Percentiles rank a stretch among this genome's conserved stretches.
Evolutionary conservation across 257 asterid genomes (phyloP).

Genomic region (Vinca minor): DNA sequence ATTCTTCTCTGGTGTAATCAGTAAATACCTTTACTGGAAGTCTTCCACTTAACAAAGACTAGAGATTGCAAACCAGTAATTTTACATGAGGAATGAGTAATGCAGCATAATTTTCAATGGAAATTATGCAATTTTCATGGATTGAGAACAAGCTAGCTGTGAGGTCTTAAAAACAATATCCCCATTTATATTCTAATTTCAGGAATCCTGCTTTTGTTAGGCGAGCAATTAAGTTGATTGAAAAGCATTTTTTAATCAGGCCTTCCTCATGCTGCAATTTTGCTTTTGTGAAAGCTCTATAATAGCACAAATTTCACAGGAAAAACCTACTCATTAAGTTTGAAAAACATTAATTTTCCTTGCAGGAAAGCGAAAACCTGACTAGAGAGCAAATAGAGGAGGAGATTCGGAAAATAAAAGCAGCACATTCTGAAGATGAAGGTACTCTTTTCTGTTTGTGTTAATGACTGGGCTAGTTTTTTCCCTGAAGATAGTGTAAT

Average conservation of each 20-base stretch:
- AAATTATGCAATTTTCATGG: neutral
- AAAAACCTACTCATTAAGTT: neutral
- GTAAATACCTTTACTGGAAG: neutral
- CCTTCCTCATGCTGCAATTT: neutral
- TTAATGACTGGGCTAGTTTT: neutral
- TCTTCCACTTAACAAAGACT: neutral
- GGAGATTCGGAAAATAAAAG: slow-evolving; percentile 79
- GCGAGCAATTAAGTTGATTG: neutral
- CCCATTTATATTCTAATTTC: too few species aligned
- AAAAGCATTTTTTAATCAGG: neutral
- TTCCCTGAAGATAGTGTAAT: neutral
- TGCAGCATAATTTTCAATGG: neutral
- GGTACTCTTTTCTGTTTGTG: slow-evolving; percentile 36
- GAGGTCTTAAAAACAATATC: too few species aligned
- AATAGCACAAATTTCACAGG: neutral
- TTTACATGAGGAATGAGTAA: too few species aligned
- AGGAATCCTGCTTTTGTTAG: neutral
- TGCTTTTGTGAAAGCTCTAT: neutral
- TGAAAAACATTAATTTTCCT: neutral
- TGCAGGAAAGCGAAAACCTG: slow-evolving; percentile 70
- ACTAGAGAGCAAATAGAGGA: slow-evolving; percentile 86
- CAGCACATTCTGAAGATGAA: slow-evolving; percentile 84
- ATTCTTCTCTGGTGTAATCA: neutral
- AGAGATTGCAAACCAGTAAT: neutral
- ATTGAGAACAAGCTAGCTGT: neutral